These are phyloP conservation scores for Kalanchoe fedtschenkoi DNA, from an alignment of 164 flowering plant genomes.

Conservation along the genomic window DNA sequence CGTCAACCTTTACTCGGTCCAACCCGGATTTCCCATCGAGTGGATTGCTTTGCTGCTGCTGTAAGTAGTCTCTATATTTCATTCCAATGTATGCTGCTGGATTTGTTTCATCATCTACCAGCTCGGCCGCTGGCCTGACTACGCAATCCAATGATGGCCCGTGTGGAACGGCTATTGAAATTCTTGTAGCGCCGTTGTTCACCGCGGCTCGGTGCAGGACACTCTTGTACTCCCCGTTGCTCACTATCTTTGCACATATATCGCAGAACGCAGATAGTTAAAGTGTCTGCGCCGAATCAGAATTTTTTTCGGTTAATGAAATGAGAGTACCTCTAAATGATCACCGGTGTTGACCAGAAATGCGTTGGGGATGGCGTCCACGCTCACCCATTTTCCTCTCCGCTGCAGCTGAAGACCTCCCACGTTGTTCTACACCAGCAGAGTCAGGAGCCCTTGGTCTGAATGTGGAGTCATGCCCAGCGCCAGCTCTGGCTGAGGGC, in stretches of 20 bases:
- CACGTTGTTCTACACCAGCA: conserved; percentile 39
- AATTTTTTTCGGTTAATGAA: no score
- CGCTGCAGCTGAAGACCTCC: conserved; percentile 58
- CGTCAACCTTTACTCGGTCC: conserved; percentile 18
- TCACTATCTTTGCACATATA: conserved; percentile 31
- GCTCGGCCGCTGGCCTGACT: conserved; percentile 29
- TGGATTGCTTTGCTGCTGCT: conserved; percentile 32
- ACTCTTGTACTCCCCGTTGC: conserved; percentile 68
- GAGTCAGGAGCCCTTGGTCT: conserved; percentile 54
- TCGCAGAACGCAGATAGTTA: background rate
- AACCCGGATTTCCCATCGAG: conserved; percentile 29
- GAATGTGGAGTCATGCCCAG: conserved; percentile 63
- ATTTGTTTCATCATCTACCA: conserved; percentile 21
- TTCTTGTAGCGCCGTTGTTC: conserved; percentile 35
- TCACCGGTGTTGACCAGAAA: conserved; percentile 53
- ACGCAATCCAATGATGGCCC: conserved; percentile 43
- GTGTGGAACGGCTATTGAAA: conserved; percentile 33
- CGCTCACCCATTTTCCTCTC: conserved; percentile 51
- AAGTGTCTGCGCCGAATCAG: background rate
- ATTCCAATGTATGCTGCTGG: conserved; percentile 28
- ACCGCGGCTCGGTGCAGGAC: conserved; percentile 44
- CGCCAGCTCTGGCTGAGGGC: conserved; percentile 58
- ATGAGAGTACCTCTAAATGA: conserved; percentile 47
- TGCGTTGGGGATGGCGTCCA: conserved; percentile 38
- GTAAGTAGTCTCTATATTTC: conserved; percentile 42